Conservation (phyloP, 139 green algal genomes). For the Coelastrella sp. region DNA sequence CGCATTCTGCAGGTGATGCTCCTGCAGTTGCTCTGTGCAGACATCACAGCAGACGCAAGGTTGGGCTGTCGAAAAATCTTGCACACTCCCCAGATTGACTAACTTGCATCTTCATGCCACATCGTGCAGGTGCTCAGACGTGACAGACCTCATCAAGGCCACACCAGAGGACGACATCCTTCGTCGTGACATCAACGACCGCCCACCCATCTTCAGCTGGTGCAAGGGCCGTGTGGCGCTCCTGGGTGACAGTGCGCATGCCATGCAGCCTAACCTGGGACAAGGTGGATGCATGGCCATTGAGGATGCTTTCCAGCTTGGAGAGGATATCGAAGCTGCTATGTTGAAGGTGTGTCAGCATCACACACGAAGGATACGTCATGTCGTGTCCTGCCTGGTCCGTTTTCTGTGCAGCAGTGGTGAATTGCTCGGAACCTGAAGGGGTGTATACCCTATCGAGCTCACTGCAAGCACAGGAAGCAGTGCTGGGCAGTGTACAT, state of each 20-base stretch:
- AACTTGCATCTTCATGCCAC: neutral
- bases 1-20: too few relatives aligned
- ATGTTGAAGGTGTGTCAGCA: slow-evolving; percentile 35
- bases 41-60: too few relatives aligned
- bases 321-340: slow-evolving; percentile 62
- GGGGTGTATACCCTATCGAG: too few relatives aligned
- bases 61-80: too few relatives aligned
- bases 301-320: slow-evolving; percentile 90
- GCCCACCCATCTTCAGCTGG: slow-evolving; percentile 85
- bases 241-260: slow-evolving; percentile 95
- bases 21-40: too few relatives aligned
- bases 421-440: too few relatives aligned
- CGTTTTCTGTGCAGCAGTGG: too few relatives aligned
- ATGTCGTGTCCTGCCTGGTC: too few relatives aligned
- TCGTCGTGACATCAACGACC: slow-evolving; percentile 96
- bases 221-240: slow-evolving; percentile 87
- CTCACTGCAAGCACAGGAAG: too few relatives aligned
- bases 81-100: too few relatives aligned
- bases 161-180: slow-evolving; percentile 95
- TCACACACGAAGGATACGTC: too few relatives aligned
- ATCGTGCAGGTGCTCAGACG: slow-evolving; percentile 53
- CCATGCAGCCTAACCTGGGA: slow-evolving; percentile 99
- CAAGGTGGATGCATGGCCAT: slow-evolving; percentile 98
- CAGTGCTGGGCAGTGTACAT: too few relatives aligned
- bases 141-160: slow-evolving; percentile 87